Evolutionary conservation across 495 filamentous ascomycete genomes (phyloP).

Genomic region (Aspergillus coremiiformis): DNA sequence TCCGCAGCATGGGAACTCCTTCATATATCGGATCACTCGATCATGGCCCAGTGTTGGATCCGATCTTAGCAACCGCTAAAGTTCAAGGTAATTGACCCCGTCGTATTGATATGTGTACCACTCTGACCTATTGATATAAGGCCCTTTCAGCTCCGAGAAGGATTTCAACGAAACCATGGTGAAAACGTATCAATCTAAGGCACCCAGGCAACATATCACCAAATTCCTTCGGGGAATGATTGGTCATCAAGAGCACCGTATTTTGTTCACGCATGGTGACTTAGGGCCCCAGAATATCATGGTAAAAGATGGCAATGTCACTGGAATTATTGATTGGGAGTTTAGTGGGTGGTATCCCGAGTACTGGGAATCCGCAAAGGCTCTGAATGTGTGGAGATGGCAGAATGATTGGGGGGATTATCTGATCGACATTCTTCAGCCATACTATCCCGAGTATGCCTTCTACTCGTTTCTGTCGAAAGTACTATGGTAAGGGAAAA

Average conservation of each 20-base stretch:
- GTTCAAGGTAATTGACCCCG: neutral
- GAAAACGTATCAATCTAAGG: conserved; percentile 8
- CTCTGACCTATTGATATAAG: conserved; percentile 8
- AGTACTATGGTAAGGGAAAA: conserved; percentile 14
- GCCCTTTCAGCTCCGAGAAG: conserved; percentile 15
- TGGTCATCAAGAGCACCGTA: conserved; percentile 9
- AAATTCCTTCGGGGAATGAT: conserved; percentile 13
- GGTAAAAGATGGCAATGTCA: conserved; percentile 30
- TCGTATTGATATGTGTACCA: no score
- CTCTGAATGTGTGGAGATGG: conserved; percentile 15
- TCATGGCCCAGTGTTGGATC: conserved; percentile 15
- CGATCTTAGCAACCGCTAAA: conserved; percentile 3
- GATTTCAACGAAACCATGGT: conserved; percentile 13
- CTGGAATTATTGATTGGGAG: conserved; percentile 46
- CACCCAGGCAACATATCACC: conserved; percentile 7
- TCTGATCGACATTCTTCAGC: conserved; percentile 13
- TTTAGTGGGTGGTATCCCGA: conserved; percentile 40
- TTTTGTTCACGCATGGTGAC: conserved; percentile 41
- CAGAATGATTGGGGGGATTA: conserved; percentile 21
- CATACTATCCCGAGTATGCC: conserved; percentile 16
- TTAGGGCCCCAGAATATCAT: conserved; percentile 39
- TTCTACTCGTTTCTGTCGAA: conserved; percentile 13
- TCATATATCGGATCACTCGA: conserved; percentile 20
- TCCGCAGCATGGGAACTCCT: conserved; percentile 13
- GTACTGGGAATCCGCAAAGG: no score